Evolutionary conservation across 108 stramenopile species (phyloP).

Genomic region (Heterococcus sp.): DNA sequence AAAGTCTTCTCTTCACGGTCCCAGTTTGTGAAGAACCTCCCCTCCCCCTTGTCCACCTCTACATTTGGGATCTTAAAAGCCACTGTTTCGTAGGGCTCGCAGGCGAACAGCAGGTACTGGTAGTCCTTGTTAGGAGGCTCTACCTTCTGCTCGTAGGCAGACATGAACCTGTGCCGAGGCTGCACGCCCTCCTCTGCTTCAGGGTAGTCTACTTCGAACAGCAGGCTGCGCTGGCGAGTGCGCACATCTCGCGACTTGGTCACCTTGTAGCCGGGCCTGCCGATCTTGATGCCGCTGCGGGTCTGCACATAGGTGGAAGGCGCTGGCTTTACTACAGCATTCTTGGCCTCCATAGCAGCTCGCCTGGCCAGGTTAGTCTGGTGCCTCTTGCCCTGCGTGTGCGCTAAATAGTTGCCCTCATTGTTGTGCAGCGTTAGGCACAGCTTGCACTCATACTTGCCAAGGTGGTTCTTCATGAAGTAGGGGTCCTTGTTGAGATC

Average conservation of each 20-base stretch:
- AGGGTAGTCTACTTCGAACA: slow-evolving; percentile 92
- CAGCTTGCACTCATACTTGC: slow-evolving; percentile 96
- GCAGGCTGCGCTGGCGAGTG: slow-evolving; percentile 83
- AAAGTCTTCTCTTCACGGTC: slow-evolving; percentile 81
- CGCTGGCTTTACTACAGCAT: slow-evolving; percentile 40
- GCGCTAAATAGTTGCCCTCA: slow-evolving; percentile 97
- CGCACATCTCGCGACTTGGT: slow-evolving; percentile 79
- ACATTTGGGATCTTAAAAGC: slow-evolving; percentile 98
- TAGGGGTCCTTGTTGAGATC: slow-evolving; percentile 99
- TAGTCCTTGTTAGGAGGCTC: slow-evolving; percentile 88
- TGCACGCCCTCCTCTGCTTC: slow-evolving; percentile 81
- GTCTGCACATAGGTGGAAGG: slow-evolving; percentile 48
- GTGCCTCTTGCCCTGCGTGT: slow-evolving; percentile 99
- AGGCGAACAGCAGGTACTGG: slow-evolving; percentile 94
- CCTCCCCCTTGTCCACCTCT: slow-evolving; percentile 83
- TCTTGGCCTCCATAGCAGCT: slow-evolving; percentile 56
- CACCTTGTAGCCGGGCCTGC: slow-evolving; percentile 97
- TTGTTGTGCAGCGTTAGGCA: slow-evolving; percentile 97
- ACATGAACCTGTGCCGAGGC: slow-evolving; percentile 99
- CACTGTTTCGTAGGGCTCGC: slow-evolving; percentile 97
- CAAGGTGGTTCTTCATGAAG: slow-evolving; percentile 95
- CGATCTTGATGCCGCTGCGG: slow-evolving; percentile 75
- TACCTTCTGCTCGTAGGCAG: slow-evolving; percentile 93
- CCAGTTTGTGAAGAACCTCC: slow-evolving; percentile 92
- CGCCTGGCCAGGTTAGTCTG: slow-evolving; percentile 87